Evolutionary conservation across 768 basidiomycete species (phyloP).

Genomic region (Antrodiella citrinella): DNA sequence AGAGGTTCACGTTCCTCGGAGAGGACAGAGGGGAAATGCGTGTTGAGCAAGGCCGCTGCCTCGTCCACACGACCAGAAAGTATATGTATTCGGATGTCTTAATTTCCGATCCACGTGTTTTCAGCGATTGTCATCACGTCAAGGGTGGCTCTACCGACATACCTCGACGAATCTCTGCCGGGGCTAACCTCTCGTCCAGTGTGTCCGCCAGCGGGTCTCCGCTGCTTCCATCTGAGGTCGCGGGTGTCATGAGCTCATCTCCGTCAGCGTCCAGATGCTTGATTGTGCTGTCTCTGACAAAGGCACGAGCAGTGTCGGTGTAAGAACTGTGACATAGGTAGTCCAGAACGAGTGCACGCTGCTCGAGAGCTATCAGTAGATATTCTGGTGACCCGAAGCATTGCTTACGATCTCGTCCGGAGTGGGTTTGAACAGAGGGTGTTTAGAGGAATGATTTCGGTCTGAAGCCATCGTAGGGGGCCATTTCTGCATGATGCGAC

Average conservation of each 20-base stretch:
- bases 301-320: constrained; percentile 61
- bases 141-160: no score
- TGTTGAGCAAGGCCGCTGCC: constrained; percentile 57
- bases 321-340: constrained; percentile 73
- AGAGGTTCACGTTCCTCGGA: constrained; percentile 14
- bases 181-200: constrained; percentile 28
- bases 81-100: constrained; percentile 66
- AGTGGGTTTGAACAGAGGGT: constrained; percentile 7
- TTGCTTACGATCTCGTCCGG: constrained; percentile 10
- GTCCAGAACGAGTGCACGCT: constrained; percentile 67
- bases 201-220: constrained; percentile 28
- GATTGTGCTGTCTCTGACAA: constrained; percentile 54
- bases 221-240: constrained; percentile 14
- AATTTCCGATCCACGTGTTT: no score
- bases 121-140: no score
- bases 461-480: constrained; percentile 7
- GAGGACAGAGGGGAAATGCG: constrained; percentile 71
- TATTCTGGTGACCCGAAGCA: neutral
- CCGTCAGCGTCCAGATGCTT: constrained; percentile 63
- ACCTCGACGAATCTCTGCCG: constrained; percentile 48
- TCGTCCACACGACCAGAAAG: constrained; percentile 70
- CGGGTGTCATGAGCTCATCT: constrained; percentile 43
- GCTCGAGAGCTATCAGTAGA: constrained; percentile 10
- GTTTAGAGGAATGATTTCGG: constrained; percentile 4
- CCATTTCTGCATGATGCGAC: constrained; percentile 10